Evolutionary conservation across 345 rosid genomes (phyloP).

Genomic region (Lepidium sativum): DNA sequence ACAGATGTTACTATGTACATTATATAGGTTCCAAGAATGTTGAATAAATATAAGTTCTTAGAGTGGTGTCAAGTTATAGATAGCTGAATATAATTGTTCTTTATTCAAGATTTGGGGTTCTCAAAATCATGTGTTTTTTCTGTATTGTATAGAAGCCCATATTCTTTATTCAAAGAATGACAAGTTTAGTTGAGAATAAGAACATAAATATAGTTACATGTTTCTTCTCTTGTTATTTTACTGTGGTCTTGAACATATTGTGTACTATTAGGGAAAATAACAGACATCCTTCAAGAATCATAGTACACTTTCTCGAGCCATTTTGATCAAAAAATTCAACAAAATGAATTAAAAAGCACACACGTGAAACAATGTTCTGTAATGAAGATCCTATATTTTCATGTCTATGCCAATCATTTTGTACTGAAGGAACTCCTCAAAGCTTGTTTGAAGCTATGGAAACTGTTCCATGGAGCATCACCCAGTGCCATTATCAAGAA

Average conservation of each 20-base stretch:
- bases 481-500: slow-evolving; percentile 5
- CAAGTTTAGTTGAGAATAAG: background rate
- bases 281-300: background rate
- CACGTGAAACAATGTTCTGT: slow-evolving; percentile 7
- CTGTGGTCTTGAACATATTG: background rate
- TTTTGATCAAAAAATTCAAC: slow-evolving; percentile 4
- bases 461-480: slow-evolving; percentile 16
- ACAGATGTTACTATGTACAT: slow-evolving; percentile 26
- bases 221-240: background rate
- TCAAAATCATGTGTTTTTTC: background rate
- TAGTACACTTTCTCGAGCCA: background rate
- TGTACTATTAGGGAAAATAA: background rate
- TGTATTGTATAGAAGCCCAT: slow-evolving; percentile 20
- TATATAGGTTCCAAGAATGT: slow-evolving; percentile 20
- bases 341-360: slow-evolving; percentile 16
- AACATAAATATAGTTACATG: background rate
- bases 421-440: slow-evolving; percentile 19
- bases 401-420: slow-evolving; percentile 14
- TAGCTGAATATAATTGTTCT: slow-evolving; percentile 18
- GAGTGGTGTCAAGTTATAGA: slow-evolving; percentile 16
- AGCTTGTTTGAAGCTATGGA: slow-evolving; percentile 6
- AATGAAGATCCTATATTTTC: slow-evolving; percentile 9
- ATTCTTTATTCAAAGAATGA: slow-evolving; percentile 15
- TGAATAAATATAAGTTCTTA: slow-evolving; percentile 5
- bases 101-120: slow-evolving; percentile 11